These are phyloP conservation scores for Colletotrichum sp. DNA, from an alignment of 2,329 filamentous ascomycete genomes.

Conservation along the genomic window DNA sequence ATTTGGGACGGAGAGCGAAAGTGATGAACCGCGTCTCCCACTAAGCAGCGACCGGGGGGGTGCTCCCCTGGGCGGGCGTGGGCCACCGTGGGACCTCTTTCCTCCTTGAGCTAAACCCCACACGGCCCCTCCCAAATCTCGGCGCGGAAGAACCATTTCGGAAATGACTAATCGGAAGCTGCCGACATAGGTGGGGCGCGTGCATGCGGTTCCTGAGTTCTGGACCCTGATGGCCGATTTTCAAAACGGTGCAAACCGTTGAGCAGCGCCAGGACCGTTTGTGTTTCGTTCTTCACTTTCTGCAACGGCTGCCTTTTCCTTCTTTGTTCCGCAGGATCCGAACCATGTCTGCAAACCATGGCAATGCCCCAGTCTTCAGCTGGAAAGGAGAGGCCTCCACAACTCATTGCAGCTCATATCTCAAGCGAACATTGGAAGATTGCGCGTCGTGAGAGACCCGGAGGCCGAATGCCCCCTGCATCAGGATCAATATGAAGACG, in stretches of 20 bases:
- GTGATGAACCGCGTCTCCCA: slow-evolving; percentile 14
- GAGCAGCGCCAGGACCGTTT: not conserved
- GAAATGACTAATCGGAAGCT: slow-evolving; percentile 3
- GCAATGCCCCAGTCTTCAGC: not conserved
- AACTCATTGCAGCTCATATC: slow-evolving; percentile 5
- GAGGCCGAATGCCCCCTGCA: slow-evolving; percentile 7
- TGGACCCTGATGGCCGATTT: not conserved
- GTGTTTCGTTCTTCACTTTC: not conserved
- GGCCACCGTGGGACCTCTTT: slow-evolving; percentile 1
- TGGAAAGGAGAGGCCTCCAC: not conserved
- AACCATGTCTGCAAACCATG: not conserved
- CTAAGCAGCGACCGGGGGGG: slow-evolving; percentile 2
- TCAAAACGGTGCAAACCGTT: not conserved
- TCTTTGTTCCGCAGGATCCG: not conserved
- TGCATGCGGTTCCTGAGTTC: not conserved
- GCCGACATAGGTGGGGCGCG: not conserved
- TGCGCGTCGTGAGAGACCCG: slow-evolving; percentile 14
- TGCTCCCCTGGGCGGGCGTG: not conserved
- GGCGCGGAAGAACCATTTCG: slow-evolving; percentile 3
- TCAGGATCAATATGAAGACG: not conserved
- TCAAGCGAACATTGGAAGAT: slow-evolving; percentile 1
- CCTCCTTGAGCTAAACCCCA: slow-evolving; percentile 7
- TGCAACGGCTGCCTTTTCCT: not conserved
- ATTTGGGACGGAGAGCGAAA: slow-evolving; percentile 8
- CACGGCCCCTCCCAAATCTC: slow-evolving; percentile 9